Evolutionary conservation across 1,139 yeast genomes (phyloP), one percentile per base, ranked within the genome.

Genomic region (Candida pseudocylindracea): DNA sequence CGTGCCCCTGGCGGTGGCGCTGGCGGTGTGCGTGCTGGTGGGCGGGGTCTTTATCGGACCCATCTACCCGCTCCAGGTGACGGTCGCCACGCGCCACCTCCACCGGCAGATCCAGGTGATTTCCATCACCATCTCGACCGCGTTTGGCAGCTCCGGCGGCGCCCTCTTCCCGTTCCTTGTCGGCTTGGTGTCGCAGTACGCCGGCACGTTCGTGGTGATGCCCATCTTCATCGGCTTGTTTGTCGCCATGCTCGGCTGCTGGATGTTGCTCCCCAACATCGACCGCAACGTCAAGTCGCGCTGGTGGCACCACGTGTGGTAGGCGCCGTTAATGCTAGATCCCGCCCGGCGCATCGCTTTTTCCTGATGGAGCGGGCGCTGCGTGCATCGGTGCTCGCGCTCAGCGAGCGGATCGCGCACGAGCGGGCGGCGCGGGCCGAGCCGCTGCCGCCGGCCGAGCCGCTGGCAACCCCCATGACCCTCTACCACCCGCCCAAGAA

Each of bases 401-500:
- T 15, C 20, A 15, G 20, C 20, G 6, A 15, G 20, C 20, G 20
- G 20, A 15, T 15, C 20, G 20, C 20, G 6, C 20, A 15, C 6
- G 20, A 15, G 6, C 4, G 6, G 6, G 20, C 20, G 20, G 20
- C 20, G 20, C 20, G 20, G 20, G n/a, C n/a, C n/a, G 20, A 15
- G 20, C 6, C 20, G 20, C 20, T 6, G 6, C 4, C 20, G 6
- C 20, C 4, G 20, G 20, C 4, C 6, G 20, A 4, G 4, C 20
- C 20, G 20, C 6, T 6, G 6, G 6, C 20, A 4, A 15, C 20
- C 4, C 20, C 20, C 28, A 37, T 41, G 42, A 39, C 41, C 8
- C 30, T 38, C 5, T 15, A 29, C 6, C 34, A 28, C 28, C 69
- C 72, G 0, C 55, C 61, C n/a, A 50, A 42, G 31, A 66, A 64